Conservation (phyloP, 2,329 filamentous ascomycete species). For the Falciphora oryzae region DNA sequence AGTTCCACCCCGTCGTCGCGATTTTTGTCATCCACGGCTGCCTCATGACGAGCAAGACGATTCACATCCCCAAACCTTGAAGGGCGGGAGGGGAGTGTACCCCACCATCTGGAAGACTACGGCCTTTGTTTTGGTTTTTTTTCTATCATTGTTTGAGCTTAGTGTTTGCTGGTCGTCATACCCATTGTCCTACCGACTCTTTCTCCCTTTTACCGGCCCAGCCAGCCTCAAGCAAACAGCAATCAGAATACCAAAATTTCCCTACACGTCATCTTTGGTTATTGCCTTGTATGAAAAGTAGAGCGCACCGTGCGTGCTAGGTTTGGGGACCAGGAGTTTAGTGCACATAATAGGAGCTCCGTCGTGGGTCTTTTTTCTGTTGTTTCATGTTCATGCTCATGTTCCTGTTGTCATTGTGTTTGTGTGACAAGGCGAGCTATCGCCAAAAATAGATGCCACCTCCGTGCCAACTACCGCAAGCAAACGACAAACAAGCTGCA, state of each 20-base stretch:
- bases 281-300: background rate
- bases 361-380: background rate
- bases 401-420: too few species aligned
- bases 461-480: too few species aligned
- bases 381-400: background rate
- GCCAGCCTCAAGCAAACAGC: background rate
- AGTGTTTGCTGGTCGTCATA: background rate
- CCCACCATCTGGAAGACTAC: too few species aligned
- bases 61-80: conserved; percentile 88
- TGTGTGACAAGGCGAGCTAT: too few species aligned
- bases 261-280: background rate
- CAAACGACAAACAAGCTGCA: background rate
- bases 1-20: conserved; percentile 77
- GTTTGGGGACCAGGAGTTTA: background rate
- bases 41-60: conserved; percentile 90
- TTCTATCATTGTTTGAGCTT: background rate
- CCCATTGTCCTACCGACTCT: background rate
- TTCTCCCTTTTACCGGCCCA: background rate
- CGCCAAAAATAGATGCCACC: too few species aligned
- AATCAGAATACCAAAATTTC: background rate
- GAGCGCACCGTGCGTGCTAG: too few species aligned
- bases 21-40: conserved; percentile 87
- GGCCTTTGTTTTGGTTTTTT: background rate
- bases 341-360: background rate
- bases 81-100: too few species aligned